Base-by-base conservation (phyloP, 2,329 filamentous ascomycete species). In the Aspergillus hortae region DNA sequence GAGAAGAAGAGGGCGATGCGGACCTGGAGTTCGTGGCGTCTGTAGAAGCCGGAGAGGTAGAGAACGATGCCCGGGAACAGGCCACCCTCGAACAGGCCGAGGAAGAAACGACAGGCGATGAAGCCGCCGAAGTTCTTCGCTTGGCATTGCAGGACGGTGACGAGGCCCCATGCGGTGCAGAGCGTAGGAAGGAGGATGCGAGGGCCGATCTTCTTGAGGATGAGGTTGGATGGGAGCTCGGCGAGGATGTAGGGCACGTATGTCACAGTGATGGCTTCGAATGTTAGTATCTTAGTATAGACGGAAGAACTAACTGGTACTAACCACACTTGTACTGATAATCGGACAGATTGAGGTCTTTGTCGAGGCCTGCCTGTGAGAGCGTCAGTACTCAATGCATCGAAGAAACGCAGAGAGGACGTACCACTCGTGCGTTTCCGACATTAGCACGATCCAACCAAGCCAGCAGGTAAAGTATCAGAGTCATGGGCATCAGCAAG, bases 31-130 rank as follows among this genome's bases (percentile, higher is more conserved):
- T 68, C 64, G 46, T 65, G 63, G 2, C 64, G 58, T 25, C 58
- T 52, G 51, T 68, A 68, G 64, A 64, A 67, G 43, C 56, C 56
- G 6, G 58, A 56, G 14, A 59, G 54, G 19, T 58, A 49, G 19
- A 59, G 57, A 14, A 55, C 56, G 32, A 57, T 63, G 32, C 64
- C 67, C 6, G 67, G 67, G 33, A 67, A 68, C 56, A 87, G 87
- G 2, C 82, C 85, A 2, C 85, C 84, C 72, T 87, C 85, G 35
- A 80, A 82, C 7, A 86, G 77, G 9, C 84, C 85, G 1, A 88
- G 73, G 14, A 86, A 60, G 9, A 76, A 74, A 4, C 85, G 76
- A 53, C 86, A 67, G 14, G 75, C 70, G 9, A 87, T 71, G 35
- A 59, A 53, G 2, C 55, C 60, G 1, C 32, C 44, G 30, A 56